Evolutionary conservation across 176 grass and related monocot species (phyloP).

Genomic region (Oryza meridionalis): DNA sequence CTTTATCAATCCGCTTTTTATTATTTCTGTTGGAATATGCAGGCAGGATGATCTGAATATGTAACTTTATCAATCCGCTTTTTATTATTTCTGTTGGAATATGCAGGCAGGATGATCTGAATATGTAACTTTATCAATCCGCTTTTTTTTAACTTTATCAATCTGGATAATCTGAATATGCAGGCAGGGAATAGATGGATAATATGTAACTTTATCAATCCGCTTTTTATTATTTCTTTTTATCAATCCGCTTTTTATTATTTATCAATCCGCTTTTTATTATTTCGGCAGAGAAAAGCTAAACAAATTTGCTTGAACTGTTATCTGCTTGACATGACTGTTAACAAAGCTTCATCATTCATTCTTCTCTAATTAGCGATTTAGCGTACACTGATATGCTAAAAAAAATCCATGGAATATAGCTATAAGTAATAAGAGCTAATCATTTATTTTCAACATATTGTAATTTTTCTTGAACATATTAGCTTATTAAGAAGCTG

Average conservation of each 20-base stretch:
- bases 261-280: not conserved
- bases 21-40: not conserved
- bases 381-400: not conserved
- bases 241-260: too few species aligned
- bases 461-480: not conserved
- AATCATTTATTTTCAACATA: constrained; percentile 15
- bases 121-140: not conserved
- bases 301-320: not conserved
- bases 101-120: not conserved
- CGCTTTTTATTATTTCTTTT: not conserved
- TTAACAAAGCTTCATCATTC: not conserved
- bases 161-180: too few species aligned
- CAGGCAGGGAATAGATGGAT: not conserved
- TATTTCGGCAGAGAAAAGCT: not conserved
- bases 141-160: too few species aligned
- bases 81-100: not conserved
- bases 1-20: not conserved
- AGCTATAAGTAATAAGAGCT: not conserved
- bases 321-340: not conserved
- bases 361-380: not conserved
- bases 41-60: not conserved
- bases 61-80: not conserved
- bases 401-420: not conserved
- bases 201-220: constrained; percentile 2
- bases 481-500: not conserved